These are phyloP conservation scores for Mortierella sp. DNA, from an alignment of 371 early-diverging fungal species.

Conservation along the genomic window DNA sequence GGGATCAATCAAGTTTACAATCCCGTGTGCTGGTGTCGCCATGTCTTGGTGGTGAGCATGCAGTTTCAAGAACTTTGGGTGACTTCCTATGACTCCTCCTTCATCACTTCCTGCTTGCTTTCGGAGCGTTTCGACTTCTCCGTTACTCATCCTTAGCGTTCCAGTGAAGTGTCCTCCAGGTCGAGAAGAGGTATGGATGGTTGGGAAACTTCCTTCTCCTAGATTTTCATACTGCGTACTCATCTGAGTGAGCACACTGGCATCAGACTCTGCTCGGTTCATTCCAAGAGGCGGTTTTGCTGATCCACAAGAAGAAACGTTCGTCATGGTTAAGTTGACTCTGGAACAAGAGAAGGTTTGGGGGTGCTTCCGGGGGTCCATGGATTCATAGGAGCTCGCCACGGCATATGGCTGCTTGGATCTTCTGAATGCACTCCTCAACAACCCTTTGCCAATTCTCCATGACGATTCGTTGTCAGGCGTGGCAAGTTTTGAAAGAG, in stretches of 20 bases:
- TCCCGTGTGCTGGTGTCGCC: constrained; percentile 38
- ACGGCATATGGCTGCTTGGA: constrained; percentile 6
- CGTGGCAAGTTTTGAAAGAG: neutral
- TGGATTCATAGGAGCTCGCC: constrained; percentile 12
- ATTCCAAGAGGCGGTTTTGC: neutral
- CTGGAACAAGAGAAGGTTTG: neutral
- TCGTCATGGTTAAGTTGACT: constrained; percentile 1
- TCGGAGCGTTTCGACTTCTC: neutral
- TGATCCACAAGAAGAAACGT: neutral
- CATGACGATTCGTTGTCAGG: constrained; percentile 20
- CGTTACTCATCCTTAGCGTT: constrained; percentile 20
- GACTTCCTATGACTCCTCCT: neutral
- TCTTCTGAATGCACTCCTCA: constrained; percentile 31
- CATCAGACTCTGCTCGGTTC: constrained; percentile 14
- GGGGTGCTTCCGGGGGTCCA: neutral
- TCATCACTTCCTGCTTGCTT: neutral
- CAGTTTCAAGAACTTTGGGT: constrained; percentile 26
- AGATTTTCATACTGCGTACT: constrained; percentile 18
- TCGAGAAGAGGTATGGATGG: constrained; percentile 22
- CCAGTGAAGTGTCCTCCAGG: constrained; percentile 51
- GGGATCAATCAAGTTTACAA: constrained; percentile 65
- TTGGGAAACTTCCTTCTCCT: constrained; percentile 28
- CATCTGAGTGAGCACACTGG: constrained; percentile 2
- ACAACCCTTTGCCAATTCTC: constrained; percentile 27
- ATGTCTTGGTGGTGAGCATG: constrained; percentile 34